phyloP scores from a whole-genome alignment of 768 basidiomycete genomes.

The Psilocybe sp. region DNA sequence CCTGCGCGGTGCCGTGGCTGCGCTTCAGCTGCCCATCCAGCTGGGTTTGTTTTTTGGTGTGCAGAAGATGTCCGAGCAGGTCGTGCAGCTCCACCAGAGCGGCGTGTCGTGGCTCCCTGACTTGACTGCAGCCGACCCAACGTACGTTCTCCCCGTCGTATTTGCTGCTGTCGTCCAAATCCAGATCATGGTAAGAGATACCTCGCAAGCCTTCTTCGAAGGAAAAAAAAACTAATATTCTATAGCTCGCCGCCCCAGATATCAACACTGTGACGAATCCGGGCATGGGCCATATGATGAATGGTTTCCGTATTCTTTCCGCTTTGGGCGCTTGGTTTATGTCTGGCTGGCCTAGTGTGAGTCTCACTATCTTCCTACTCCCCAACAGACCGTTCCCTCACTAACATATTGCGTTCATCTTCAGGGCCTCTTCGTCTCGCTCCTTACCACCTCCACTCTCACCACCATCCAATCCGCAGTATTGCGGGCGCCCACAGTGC shows the following conservation, averaged over 20 bases:
- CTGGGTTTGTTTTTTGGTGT: conserved; percentile 84
- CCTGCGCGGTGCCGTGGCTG: conserved; percentile 44
- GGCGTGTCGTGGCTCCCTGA: conserved; percentile 75
- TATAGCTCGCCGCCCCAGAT: conserved; percentile 47
- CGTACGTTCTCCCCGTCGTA: conserved; percentile 64
- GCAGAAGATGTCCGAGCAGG: conserved; percentile 61
- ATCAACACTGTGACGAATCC: conserved; percentile 50
- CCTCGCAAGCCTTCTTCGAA: background rate
- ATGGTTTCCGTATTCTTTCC: conserved; percentile 59
- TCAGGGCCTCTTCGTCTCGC: conserved; percentile 41
- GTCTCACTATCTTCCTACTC: conserved; percentile 22
- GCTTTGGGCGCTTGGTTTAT: conserved; percentile 46
- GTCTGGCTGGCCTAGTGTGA: conserved; percentile 61
- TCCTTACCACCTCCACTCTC: conserved; percentile 36
- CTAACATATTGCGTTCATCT: background rate
- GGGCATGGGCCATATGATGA: conserved; percentile 65
- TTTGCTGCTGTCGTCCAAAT: conserved; percentile 59
- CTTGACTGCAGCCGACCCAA: conserved; percentile 76
- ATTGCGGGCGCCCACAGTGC: conserved; percentile 42
- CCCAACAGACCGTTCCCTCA: background rate
- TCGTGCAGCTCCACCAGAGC: conserved; percentile 74
- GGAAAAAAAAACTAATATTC: background rate
- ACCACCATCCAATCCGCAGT: conserved; percentile 50
- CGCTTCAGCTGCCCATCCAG: conserved; percentile 75
- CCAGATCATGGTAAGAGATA: conserved; percentile 59